Base-by-base conservation (phyloP, 257 asterid genomes). In the Osmanthus fragrans region DNA sequence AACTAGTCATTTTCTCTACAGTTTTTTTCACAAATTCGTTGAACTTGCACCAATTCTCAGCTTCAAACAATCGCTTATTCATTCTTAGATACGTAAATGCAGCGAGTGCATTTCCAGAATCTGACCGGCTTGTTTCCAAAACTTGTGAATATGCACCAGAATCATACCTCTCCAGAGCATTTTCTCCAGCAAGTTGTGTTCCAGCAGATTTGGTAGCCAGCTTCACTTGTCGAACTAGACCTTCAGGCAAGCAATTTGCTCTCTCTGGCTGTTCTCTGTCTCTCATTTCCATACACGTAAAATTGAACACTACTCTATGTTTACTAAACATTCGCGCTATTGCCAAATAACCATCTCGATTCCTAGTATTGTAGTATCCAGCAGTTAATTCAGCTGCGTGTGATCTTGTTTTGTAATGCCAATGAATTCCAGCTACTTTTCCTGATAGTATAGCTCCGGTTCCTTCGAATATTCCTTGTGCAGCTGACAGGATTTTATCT, bases 261-360 rank as follows among this genome's bases (percentile, higher is more conserved):
- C 81, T 63, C 13, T 65, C 74, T 29, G 95, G 97, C 86, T 92
- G 99, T 76, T 94, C 94, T 69, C 89, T 83, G 32, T 92, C 96
- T 80, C 85, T 89, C 97, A 92, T 91, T 75, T 94, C 99, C 97
- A 92, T 92, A 73, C 97, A 94, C 60, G 99, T 92, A 74, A 91
- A 94, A 82, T 92, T 90, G 33, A 94, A 40, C 39, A 89, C 94
- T 7, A 74, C 92, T 7, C 87, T 84, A 27, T 90, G 89, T 81
- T 79, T 92, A 16, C 88, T 85, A 80, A 94, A 73, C 97, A 92
- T 92, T 82, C 82, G 76, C 74, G 97, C 96, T 79, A 94, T 89
- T 0, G 94, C 96, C 33, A 91, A 73, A 87, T 92, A 94, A 12
- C 99, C 97, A 54, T 94, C 92, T 64, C 77, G 74, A 30, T 86